These are phyloP conservation scores for Narthecium ossifragum DNA, from an alignment of 106 monocot species.

Conservation along the genomic window DNA sequence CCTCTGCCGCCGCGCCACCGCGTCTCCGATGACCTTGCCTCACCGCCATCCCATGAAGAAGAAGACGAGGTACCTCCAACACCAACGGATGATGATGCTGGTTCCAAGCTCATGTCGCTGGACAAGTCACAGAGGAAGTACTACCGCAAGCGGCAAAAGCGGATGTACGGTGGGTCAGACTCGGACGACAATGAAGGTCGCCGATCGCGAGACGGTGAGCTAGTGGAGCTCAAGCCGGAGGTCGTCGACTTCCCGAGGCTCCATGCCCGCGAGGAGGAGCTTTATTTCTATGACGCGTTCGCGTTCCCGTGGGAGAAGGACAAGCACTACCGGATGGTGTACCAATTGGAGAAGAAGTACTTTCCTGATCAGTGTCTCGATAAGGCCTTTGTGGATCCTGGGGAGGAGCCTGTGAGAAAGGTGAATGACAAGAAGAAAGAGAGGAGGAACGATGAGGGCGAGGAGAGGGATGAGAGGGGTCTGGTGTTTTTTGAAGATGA, in stretches of 20 bases:
- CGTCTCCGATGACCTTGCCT: not conserved
- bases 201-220: conserved; percentile 15
- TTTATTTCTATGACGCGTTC: conserved; percentile 95
- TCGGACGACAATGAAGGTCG: conserved; percentile 23
- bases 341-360: conserved; percentile 96
- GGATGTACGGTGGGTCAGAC: conserved; percentile 60
- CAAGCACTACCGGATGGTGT: conserved; percentile 94
- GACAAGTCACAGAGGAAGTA: conserved; percentile 87
- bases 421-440: not conserved
- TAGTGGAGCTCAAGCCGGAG: conserved; percentile 82
- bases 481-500: conserved; percentile 51
- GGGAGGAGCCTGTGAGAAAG: not conserved
- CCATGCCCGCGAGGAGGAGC: conserved; percentile 88
- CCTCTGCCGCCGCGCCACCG: conserved; percentile 4
- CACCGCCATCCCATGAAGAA: not conserved
- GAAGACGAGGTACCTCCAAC: not conserved
- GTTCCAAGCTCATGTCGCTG: not conserved
- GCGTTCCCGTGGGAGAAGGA: conserved; percentile 99
- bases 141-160: conserved; percentile 62
- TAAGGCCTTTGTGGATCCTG: conserved; percentile 70
- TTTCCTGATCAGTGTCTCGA: conserved; percentile 88
- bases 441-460: conserved; percentile 12
- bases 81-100: not conserved
- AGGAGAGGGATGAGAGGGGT: conserved; percentile 31
- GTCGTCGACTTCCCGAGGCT: conserved; percentile 83